A percentile compares a stretch with the other conserved stretches of the same genome.
Evolutionary conservation across 2,329 filamentous ascomycete genomes (phyloP).

Genomic region (Zarea fungicola): DNA sequence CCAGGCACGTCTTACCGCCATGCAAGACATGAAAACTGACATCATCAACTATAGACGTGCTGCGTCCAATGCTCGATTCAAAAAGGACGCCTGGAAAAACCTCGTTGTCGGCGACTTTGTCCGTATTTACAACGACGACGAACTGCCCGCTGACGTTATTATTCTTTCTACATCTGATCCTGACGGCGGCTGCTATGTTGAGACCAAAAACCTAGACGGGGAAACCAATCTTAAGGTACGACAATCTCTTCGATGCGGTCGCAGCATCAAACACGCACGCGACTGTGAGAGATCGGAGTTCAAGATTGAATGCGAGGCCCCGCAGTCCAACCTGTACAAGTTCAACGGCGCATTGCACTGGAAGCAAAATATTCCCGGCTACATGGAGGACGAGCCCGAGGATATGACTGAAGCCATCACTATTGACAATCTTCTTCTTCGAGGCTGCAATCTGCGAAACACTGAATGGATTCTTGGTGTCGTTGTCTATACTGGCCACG

Average conservation of each 20-base stretch:
- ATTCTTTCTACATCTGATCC: constrained; percentile 89
- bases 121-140: constrained; percentile 92
- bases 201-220: constrained; percentile 96
- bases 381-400: constrained; percentile 56
- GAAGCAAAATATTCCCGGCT: constrained; percentile 65
- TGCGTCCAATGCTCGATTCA: constrained; percentile 72
- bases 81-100: constrained; percentile 92
- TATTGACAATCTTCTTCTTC: constrained; percentile 91
- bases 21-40: constrained; percentile 45
- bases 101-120: constrained; percentile 94
- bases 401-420: constrained; percentile 89
- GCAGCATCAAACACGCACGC: constrained; percentile 76
- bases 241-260: constrained; percentile 80
- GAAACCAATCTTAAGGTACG: constrained; percentile 97
- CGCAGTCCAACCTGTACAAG: constrained; percentile 90
- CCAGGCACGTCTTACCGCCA: constrained; percentile 29
- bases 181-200: constrained; percentile 93
- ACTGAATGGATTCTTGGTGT: constrained; percentile 94
- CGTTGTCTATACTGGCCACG: constrained; percentile 88
- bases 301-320: constrained; percentile 79
- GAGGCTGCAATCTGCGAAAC: constrained; percentile 89
- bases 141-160: constrained; percentile 88
- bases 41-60: constrained; percentile 68
- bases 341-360: constrained; percentile 89
- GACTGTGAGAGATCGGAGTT: constrained; percentile 92